Percentiles rank a stretch among this genome's conserved stretches.
These are phyloP conservation scores for Pseudocercospora pini-densiflorae DNA, from an alignment of 2,329 filamentous ascomycete species.

Conservation along the genomic window DNA sequence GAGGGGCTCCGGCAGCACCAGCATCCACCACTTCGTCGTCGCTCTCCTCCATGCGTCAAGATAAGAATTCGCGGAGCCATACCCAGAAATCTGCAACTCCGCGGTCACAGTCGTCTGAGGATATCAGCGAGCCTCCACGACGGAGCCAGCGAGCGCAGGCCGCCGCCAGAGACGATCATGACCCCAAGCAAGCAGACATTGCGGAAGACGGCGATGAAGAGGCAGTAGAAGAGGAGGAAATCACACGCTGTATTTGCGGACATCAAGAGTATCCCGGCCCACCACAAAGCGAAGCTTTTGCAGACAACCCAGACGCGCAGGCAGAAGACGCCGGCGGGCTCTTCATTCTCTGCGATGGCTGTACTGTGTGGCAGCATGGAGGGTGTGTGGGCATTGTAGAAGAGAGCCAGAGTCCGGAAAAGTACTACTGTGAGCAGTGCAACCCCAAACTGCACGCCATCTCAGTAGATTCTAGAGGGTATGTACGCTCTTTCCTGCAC, in stretches of 20 bases:
- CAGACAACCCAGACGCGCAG: constrained; percentile 57
- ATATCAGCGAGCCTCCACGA: constrained; percentile 70
- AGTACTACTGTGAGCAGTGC: constrained; percentile 98
- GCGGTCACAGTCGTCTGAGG: constrained; percentile 72
- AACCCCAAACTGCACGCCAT: constrained; percentile 89
- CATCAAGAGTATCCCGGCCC: constrained; percentile 92
- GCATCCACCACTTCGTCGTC: constrained; percentile 77
- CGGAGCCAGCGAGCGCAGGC: constrained; percentile 79
- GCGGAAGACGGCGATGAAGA: constrained; percentile 62
- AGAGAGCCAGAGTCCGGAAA: constrained; percentile 87
- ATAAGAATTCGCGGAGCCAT: constrained; percentile 74
- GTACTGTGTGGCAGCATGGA: constrained; percentile 98
- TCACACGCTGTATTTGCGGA: constrained; percentile 93
- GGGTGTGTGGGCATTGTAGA: constrained; percentile 97
- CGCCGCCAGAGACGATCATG: constrained; percentile 61
- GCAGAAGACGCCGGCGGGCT: constrained; percentile 89
- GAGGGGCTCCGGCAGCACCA: constrained; percentile 64
- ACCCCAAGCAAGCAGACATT: constrained; percentile 44
- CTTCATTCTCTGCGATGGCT: constrained; percentile 97
- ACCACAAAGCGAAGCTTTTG: constrained; percentile 59
- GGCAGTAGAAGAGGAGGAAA: constrained; percentile 78
- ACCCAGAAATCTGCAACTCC: constrained; percentile 75
- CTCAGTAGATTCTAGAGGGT: constrained; percentile 82
- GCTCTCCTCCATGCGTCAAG: constrained; percentile 71
- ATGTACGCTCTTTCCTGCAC: constrained; percentile 50